These are phyloP conservation scores for Myriosclerotinia duriaeana DNA, from an alignment of 2,329 filamentous ascomycete species.

Conservation along the genomic window DNA sequence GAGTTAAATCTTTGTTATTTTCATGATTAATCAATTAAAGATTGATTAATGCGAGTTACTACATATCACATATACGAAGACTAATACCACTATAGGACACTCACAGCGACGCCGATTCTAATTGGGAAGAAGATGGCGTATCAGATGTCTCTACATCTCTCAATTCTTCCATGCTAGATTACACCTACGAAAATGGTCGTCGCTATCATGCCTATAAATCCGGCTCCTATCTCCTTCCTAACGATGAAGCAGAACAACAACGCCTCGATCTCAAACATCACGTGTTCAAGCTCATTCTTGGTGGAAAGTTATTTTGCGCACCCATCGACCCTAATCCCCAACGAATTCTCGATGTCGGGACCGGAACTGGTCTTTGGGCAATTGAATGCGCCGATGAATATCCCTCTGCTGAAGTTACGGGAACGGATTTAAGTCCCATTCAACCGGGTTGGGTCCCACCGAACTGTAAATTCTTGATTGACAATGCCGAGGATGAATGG, in stretches of 20 bases:
- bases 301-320: slow-evolving; percentile 49
- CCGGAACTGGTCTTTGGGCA: slow-evolving; percentile 59
- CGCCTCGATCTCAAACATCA: slow-evolving; percentile 53
- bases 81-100: slow-evolving; percentile 1
- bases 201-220: slow-evolving; percentile 57
- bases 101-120: slow-evolving; percentile 19
- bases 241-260: slow-evolving; percentile 60
- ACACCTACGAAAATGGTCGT: slow-evolving; percentile 57
- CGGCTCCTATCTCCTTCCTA: slow-evolving; percentile 58
- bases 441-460: slow-evolving; percentile 58
- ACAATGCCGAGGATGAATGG: slow-evolving; percentile 59
- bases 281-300: slow-evolving; percentile 34
- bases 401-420: slow-evolving; percentile 49
- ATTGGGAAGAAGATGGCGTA: slow-evolving; percentile 12
- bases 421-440: slow-evolving; percentile 58
- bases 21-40: too few species aligned
- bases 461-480: slow-evolving; percentile 61
- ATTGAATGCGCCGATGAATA: slow-evolving; percentile 57
- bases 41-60: too few species aligned
- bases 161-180: slow-evolving; percentile 47
- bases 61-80: background rate
- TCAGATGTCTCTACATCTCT: slow-evolving; percentile 28
- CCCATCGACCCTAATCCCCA: slow-evolving; percentile 50
- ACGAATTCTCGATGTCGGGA: slow-evolving; percentile 57
- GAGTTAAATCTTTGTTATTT: background rate